These are phyloP conservation scores for Vitis cinerea DNA, from an alignment of 164 flowering plant species.

Conservation along the genomic window DNA sequence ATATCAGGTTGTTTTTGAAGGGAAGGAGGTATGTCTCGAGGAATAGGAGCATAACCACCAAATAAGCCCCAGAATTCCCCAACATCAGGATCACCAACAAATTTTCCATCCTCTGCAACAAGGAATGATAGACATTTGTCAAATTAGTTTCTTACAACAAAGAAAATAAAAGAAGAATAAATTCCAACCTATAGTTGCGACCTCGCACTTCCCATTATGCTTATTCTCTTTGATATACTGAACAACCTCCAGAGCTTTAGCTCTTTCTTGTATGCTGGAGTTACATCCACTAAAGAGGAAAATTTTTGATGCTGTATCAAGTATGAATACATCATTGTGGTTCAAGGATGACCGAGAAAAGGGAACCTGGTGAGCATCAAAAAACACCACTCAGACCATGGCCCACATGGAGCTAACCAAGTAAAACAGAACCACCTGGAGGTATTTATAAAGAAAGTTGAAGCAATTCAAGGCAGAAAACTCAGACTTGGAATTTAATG, in stretches of 20 bases:
- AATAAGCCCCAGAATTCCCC: conserved; percentile 81
- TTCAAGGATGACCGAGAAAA: conserved; percentile 68
- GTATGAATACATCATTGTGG: conserved; percentile 67
- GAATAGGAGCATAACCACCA: conserved; percentile 79
- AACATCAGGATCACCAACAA: conserved; percentile 69
- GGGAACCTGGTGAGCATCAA: conserved; percentile 45
- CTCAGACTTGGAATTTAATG: background rate
- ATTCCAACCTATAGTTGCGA: conserved; percentile 57
- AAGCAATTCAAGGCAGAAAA: background rate
- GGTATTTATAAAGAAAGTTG: background rate
- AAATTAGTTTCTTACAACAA: background rate
- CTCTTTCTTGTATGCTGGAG: conserved; percentile 68
- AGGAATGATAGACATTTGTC: conserved; percentile 12
- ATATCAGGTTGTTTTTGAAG: conserved; percentile 18
- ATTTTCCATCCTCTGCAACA: conserved; percentile 70
- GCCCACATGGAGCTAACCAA: conserved; percentile 1
- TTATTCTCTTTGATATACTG: conserved; percentile 60
- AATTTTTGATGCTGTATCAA: conserved; percentile 67
- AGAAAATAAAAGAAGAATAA: background rate
- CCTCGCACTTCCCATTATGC: conserved; percentile 55
- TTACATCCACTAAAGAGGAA: conserved; percentile 71
- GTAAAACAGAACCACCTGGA: background rate
- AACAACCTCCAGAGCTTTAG: conserved; percentile 76
- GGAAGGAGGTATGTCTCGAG: conserved; percentile 35
- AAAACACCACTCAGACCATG: background rate